phyloP scores from a whole-genome alignment of 345 rosid genomes.

The Sisymbrium altissimum region DNA sequence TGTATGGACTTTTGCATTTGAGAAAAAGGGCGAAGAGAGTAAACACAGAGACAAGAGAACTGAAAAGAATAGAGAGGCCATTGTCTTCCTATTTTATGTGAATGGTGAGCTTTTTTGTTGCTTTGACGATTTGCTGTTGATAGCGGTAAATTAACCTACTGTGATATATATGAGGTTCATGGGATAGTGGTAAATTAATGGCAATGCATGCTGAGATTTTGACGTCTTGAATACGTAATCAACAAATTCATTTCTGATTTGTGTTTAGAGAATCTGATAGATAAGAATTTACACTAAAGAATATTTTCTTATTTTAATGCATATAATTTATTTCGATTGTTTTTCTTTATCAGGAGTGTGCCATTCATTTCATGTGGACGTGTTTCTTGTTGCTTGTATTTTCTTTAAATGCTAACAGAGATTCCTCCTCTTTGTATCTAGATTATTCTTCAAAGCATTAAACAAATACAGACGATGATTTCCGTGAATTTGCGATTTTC shows the following conservation, averaged over 20 bases:
- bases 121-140: background rate
- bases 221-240: background rate
- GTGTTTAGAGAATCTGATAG: background rate
- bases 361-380: background rate
- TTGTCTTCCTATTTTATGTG: background rate
- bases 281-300: background rate
- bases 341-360: background rate
- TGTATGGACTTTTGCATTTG: slow-evolving; percentile 18
- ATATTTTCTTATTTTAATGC: background rate
- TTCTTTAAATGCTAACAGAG: no score
- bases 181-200: background rate
- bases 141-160: background rate
- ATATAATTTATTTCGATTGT: background rate
- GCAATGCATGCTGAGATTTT: background rate
- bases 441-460: no score
- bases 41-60: slow-evolving; percentile 7
- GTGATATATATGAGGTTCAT: slow-evolving; percentile 10
- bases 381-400: background rate
- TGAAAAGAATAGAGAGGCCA: slow-evolving; percentile 17
- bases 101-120: background rate
- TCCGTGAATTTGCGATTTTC: no score
- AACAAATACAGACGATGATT: no score
- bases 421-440: no score
- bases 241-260: background rate
- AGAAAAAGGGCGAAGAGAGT: slow-evolving; percentile 15